phyloP scores from a whole-genome alignment of 225 moss, liverwort and hornwort genomes.

The Lunularia cruciata region DNA sequence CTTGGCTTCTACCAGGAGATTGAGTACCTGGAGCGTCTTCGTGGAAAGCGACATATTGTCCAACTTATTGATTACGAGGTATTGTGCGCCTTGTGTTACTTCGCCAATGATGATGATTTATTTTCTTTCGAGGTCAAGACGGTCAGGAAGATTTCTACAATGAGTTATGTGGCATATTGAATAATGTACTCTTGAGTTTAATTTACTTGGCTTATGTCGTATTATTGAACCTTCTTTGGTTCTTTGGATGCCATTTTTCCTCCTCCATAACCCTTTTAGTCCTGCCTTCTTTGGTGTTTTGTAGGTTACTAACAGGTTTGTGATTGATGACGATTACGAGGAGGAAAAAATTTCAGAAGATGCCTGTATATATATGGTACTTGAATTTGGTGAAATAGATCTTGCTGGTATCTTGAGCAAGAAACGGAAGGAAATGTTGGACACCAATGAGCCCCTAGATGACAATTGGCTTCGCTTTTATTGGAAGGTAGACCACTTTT shows the following conservation, averaged over 20 bases:
- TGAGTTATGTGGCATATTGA: too few species aligned
- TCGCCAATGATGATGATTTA: too few species aligned
- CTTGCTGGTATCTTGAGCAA: slow-evolving; percentile 80
- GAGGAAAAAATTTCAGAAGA: slow-evolving; percentile 78
- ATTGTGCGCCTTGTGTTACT: too few species aligned
- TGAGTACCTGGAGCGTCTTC: slow-evolving; percentile 76
- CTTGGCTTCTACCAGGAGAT: slow-evolving; percentile 92
- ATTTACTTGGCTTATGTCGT: too few species aligned
- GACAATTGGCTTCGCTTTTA: slow-evolving; percentile 94
- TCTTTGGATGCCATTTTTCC: too few species aligned
- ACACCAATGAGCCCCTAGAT: slow-evolving; percentile 56
- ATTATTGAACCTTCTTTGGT: too few species aligned
- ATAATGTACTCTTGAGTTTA: too few species aligned
- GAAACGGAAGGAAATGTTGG: slow-evolving; percentile 73
- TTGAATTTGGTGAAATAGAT: slow-evolving; percentile 92
- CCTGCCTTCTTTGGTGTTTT: slow-evolving; percentile 8
- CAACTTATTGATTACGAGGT: slow-evolving; percentile 89
- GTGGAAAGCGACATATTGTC: slow-evolving; percentile 85
- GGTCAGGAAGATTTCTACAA: too few species aligned
- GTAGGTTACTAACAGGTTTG: slow-evolving; percentile 77
- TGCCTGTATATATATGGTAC: slow-evolving; percentile 82
- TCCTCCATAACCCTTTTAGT: too few species aligned
- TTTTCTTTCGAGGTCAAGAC: too few species aligned
- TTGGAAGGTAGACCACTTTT: slow-evolving; percentile 66
- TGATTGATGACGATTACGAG: slow-evolving; percentile 50